phyloP scores from a whole-genome alignment of 2,329 filamentous ascomycete species.

The Sclerotinia minor region DNA sequence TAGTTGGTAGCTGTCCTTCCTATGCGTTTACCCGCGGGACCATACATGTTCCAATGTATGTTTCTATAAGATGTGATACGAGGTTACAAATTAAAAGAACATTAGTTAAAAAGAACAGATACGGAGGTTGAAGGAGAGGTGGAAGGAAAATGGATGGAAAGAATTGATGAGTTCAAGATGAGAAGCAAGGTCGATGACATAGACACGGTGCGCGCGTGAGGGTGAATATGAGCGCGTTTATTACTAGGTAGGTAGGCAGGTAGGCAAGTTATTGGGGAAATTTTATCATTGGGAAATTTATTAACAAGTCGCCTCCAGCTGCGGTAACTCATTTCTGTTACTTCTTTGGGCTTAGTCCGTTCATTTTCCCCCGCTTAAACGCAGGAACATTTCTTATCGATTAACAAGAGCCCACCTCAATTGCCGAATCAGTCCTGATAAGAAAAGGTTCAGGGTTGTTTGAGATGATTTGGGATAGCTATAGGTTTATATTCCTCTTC shows the following conservation, averaged over 20 bases:
- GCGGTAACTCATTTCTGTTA: too few relatives aligned
- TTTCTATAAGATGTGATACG: not conserved
- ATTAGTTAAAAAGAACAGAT: not conserved
- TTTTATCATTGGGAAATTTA: too few relatives aligned
- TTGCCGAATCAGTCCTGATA: not conserved
- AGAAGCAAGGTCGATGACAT: not conserved
- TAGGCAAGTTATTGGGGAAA: too few relatives aligned
- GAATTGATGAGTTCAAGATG: not conserved
- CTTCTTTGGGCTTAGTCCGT: too few relatives aligned
- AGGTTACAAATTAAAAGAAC: constrained; percentile 8
- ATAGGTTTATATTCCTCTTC: too few relatives aligned
- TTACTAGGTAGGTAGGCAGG: too few relatives aligned
- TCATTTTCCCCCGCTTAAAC: not conserved
- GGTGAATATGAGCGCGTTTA: too few relatives aligned
- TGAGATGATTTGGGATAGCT: too few relatives aligned
- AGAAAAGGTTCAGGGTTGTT: not conserved
- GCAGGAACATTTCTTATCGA: constrained; percentile 13
- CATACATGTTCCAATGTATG: constrained; percentile 15
- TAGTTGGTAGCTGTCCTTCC: constrained; percentile 12
- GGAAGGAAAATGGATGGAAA: not conserved
- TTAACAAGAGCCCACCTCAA: not conserved
- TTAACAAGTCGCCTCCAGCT: too few relatives aligned
- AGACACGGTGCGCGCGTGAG: not conserved
- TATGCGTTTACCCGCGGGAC: constrained; percentile 16
- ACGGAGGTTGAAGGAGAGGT: not conserved